These are phyloP conservation scores for Aspergillus jensenii DNA, from an alignment of 2,329 filamentous ascomycete genomes.

Conservation along the genomic window DNA sequence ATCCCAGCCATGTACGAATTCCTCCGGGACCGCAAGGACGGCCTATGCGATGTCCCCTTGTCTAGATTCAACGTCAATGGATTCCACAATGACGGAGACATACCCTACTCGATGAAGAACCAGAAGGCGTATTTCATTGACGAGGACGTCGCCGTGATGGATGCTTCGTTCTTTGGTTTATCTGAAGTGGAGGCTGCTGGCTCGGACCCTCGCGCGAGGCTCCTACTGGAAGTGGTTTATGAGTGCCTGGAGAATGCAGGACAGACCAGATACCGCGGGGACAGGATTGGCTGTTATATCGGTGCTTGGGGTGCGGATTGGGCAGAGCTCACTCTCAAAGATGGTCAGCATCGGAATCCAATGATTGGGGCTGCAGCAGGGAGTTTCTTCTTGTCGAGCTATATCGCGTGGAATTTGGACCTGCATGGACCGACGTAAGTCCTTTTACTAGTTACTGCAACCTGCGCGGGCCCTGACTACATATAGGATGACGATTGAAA, in stretches of 20 bases:
- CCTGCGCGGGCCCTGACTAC: neutral
- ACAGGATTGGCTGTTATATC: slow-evolving; percentile 25
- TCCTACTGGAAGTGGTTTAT: slow-evolving; percentile 28
- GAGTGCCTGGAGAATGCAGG: slow-evolving; percentile 32
- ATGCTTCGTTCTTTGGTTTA: slow-evolving; percentile 26
- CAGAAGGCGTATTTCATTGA: slow-evolving; percentile 25
- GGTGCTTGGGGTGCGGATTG: slow-evolving; percentile 21
- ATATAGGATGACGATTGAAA: slow-evolving; percentile 34
- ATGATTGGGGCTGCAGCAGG: neutral
- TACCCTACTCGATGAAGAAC: slow-evolving; percentile 2
- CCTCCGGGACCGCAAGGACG: slow-evolving; percentile 16
- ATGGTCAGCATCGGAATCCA: slow-evolving; percentile 5
- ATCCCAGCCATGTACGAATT: slow-evolving; percentile 7
- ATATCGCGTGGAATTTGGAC: neutral
- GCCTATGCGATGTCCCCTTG: slow-evolving; percentile 16
- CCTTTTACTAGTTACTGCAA: neutral
- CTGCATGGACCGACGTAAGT: slow-evolving; percentile 1
- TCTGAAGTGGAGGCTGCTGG: slow-evolving; percentile 14
- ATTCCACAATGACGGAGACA: slow-evolving; percentile 15
- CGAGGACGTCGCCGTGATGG: slow-evolving; percentile 22
- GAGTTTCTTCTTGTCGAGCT: neutral
- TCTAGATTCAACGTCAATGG: slow-evolving; percentile 24
- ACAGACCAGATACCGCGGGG: slow-evolving; percentile 25
- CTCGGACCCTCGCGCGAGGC: slow-evolving; percentile 31
- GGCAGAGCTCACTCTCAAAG: slow-evolving; percentile 12